Evolutionary conservation across 495 filamentous ascomycete species (phyloP).

Genomic region (Lepidopterella palustris): DNA sequence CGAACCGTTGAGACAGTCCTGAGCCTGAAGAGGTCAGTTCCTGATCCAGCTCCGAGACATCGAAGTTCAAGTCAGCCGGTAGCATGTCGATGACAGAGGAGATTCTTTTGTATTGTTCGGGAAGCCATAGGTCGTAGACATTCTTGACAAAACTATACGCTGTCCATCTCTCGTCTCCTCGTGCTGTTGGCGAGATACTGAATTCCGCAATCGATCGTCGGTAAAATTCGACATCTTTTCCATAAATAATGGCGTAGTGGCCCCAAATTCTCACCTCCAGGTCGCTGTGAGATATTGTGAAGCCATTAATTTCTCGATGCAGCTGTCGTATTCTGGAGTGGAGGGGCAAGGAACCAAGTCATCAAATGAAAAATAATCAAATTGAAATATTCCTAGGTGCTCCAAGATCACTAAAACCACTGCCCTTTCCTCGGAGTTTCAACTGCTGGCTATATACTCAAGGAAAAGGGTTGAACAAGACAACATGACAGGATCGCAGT

Average conservation of each 20-base stretch:
- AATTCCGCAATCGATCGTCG: conserved; percentile 31
- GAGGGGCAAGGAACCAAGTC: too few relatives aligned
- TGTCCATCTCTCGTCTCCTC: conserved; percentile 35
- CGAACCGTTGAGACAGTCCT: neutral
- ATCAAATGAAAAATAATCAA: too few relatives aligned
- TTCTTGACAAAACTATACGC: conserved; percentile 28
- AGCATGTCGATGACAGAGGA: conserved; percentile 18
- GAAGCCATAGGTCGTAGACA: conserved; percentile 25
- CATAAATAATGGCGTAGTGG: conserved; percentile 18
- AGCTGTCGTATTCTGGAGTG: too few relatives aligned
- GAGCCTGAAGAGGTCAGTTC: neutral
- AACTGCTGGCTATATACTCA: too few relatives aligned
- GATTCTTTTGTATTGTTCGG: conserved; percentile 23
- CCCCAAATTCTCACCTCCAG: conserved; percentile 33
- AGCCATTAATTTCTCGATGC: conserved; percentile 39
- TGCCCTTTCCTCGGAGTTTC: too few relatives aligned
- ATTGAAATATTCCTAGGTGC: too few relatives aligned
- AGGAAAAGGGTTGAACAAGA: too few relatives aligned
- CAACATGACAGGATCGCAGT: too few relatives aligned
- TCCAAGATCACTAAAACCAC: too few relatives aligned
- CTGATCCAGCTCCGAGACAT: conserved; percentile 1
- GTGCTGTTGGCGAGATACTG: conserved; percentile 27
- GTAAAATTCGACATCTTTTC: conserved; percentile 29
- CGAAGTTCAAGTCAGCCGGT: conserved; percentile 10
- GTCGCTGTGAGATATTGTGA: conserved; percentile 46